A percentile compares a stretch with the other conserved stretches of the same genome.
These are phyloP conservation scores for Punica granatum DNA, from an alignment of 345 rosid genomes.

Conservation along the genomic window DNA sequence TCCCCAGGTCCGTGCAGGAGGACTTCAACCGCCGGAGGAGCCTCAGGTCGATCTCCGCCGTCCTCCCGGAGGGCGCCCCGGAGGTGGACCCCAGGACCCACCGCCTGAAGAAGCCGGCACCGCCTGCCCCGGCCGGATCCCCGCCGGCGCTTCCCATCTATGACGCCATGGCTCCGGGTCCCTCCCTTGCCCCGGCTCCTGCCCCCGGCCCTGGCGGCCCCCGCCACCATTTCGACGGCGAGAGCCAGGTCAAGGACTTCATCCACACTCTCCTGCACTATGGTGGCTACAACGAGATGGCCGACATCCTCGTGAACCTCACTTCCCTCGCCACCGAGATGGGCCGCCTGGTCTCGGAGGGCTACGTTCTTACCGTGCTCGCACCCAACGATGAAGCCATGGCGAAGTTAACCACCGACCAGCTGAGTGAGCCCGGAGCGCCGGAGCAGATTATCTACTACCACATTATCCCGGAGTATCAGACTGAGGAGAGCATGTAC, in stretches of 20 bases:
- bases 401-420: constrained; percentile 90
- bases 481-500: constrained; percentile 97
- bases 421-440: constrained; percentile 88
- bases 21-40: constrained; percentile 57
- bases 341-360: constrained; percentile 88
- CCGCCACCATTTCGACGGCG: constrained; percentile 77
- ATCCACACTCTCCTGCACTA: constrained; percentile 79
- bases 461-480: constrained; percentile 92
- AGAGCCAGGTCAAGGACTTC: constrained; percentile 82
- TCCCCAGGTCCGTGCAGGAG: constrained; percentile 61
- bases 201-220: constrained; percentile 97
- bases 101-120: constrained; percentile 51
- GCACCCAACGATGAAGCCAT: constrained; percentile 98
- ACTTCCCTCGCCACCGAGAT: constrained; percentile 93
- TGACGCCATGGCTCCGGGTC: constrained; percentile 96
- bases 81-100: constrained; percentile 65
- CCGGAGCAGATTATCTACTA: constrained; percentile 91
- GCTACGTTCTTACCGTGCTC: constrained; percentile 78
- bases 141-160: constrained; percentile 72
- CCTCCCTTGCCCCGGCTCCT: constrained; percentile 88
- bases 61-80: constrained; percentile 63
- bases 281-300: constrained; percentile 98
- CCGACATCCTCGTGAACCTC: constrained; percentile 81
- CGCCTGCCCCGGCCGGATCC: constrained; percentile 50
- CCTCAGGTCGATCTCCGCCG: constrained; percentile 58